These are phyloP conservation scores for Spatholobus suberectus DNA, from an alignment of 306 rosid species.

Conservation along the genomic window DNA sequence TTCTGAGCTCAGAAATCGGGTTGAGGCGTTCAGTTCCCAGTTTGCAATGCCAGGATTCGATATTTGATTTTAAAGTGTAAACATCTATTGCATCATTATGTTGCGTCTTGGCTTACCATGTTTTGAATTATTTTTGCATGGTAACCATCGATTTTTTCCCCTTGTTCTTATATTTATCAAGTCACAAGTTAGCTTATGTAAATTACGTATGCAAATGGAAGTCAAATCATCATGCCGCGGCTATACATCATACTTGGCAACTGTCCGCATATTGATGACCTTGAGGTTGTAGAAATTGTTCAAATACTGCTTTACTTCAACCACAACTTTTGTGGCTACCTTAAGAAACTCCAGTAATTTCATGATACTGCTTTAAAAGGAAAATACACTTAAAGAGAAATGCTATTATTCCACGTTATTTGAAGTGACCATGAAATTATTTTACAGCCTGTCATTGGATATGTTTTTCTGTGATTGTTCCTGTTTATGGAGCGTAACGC, in stretches of 20 bases:
- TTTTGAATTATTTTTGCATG: conserved; percentile 31
- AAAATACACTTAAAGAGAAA: neutral
- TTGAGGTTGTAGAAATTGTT: conserved; percentile 40
- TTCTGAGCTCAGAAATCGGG: conserved; percentile 63
- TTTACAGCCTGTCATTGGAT: neutral
- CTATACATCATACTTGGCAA: conserved; percentile 23
- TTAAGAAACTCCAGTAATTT: conserved; percentile 37
- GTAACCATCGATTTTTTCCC: conserved; percentile 18
- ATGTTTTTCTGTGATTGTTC: neutral
- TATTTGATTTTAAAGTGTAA: conserved; percentile 40
- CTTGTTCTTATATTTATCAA: neutral
- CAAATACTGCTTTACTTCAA: neutral
- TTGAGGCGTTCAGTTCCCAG: conserved; percentile 76
- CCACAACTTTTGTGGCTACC: conserved; percentile 38
- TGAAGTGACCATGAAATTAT: conserved; percentile 4
- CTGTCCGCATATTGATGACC: neutral
- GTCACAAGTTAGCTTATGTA: conserved; percentile 36
- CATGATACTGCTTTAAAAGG: neutral
- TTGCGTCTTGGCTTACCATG: conserved; percentile 37
- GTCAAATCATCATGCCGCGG: conserved; percentile 1
- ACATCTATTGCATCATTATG: conserved; percentile 3
- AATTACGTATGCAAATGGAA: conserved; percentile 34
- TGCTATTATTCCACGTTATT: neutral
- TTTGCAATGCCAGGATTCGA: conserved; percentile 90
- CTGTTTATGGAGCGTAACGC: conserved; percentile 20